Evolutionary conservation across 768 basidiomycete species (phyloP).

Genomic region (Lentinula edodes): DNA sequence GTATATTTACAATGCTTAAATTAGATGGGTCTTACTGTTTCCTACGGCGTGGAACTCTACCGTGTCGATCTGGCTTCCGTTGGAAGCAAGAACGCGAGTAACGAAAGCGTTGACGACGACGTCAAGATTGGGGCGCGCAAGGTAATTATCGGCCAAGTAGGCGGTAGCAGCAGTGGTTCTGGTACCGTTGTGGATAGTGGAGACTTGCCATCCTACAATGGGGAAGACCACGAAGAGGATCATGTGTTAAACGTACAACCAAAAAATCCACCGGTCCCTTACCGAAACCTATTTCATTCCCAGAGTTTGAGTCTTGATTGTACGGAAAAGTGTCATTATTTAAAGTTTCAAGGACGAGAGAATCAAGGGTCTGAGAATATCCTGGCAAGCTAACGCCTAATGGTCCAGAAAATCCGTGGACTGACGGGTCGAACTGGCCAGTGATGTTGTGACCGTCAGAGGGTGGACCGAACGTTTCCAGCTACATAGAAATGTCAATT

Average conservation of each 20-base stretch:
- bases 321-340: slow-evolving; percentile 22
- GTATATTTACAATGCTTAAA: not conserved
- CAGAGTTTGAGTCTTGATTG: slow-evolving; percentile 28
- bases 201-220: slow-evolving; percentile 15
- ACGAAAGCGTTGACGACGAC: slow-evolving; percentile 16
- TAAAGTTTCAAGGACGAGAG: slow-evolving; percentile 18
- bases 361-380: slow-evolving; percentile 12
- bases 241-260: slow-evolving; percentile 5
- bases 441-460: slow-evolving; percentile 18
- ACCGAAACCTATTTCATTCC: slow-evolving; percentile 24
- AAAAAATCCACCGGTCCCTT: not conserved
- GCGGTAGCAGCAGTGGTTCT: slow-evolving; percentile 25
- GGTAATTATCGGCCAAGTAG: slow-evolving; percentile 22
- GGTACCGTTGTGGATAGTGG: slow-evolving; percentile 17
- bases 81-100: not conserved
- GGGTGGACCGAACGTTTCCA: slow-evolving; percentile 13
- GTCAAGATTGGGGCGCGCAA: slow-evolving; percentile 22
- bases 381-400: slow-evolving; percentile 15
- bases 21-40: slow-evolving; percentile 1
- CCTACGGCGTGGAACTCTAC: slow-evolving; percentile 3
- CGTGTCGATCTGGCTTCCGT: not conserved
- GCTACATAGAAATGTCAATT: slow-evolving; percentile 1
- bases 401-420: slow-evolving; percentile 20
- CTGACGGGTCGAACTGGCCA: slow-evolving; percentile 19
- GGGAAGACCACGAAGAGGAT: slow-evolving; percentile 31